phyloP scores from a whole-genome alignment of 345 rosid species.

The Arabis hirsuta region DNA sequence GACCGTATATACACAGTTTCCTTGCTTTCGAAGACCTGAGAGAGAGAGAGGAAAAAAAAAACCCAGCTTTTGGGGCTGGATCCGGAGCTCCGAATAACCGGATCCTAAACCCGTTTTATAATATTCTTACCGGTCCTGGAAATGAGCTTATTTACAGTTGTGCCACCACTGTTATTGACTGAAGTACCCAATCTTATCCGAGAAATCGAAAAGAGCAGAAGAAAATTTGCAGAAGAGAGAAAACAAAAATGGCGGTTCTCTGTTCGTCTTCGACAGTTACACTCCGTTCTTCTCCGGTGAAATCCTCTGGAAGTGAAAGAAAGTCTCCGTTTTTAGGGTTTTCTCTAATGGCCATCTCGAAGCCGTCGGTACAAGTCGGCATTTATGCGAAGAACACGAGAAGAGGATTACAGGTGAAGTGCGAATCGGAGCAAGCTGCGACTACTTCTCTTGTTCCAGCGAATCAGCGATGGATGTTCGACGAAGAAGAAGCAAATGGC shows the following conservation, averaged over 20 bases:
- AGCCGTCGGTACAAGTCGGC: slow-evolving; percentile 39
- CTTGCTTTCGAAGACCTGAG: slow-evolving; percentile 2
- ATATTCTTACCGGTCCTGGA: neutral
- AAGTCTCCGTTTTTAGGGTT: slow-evolving; percentile 52
- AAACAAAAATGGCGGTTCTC: slow-evolving; percentile 50
- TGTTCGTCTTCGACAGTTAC: slow-evolving; percentile 47
- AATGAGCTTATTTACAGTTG: neutral
- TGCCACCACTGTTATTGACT: slow-evolving; percentile 25
- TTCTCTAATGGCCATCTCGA: slow-evolving; percentile 45
- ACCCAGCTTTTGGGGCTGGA: slow-evolving; percentile 20
- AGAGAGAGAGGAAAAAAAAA: neutral
- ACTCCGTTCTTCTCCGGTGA: slow-evolving; percentile 40
- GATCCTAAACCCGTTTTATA: slow-evolving; percentile 30
- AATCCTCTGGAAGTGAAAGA: slow-evolving; percentile 27
- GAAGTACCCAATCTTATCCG: slow-evolving; percentile 52
- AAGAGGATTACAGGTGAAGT: slow-evolving; percentile 51
- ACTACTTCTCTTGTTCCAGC: slow-evolving; percentile 55
- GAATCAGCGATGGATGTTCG: slow-evolving; percentile 81
- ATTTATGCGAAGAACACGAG: slow-evolving; percentile 34
- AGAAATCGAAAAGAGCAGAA: slow-evolving; percentile 18
- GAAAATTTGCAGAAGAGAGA: slow-evolving; percentile 15
- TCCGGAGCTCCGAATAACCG: slow-evolving; percentile 29
- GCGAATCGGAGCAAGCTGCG: slow-evolving; percentile 48
- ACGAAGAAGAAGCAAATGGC: slow-evolving; percentile 64
- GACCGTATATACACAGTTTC: neutral